Evolutionary conservation across 257 asterid genomes (phyloP).

Genomic region (Gentiana straminea): DNA sequence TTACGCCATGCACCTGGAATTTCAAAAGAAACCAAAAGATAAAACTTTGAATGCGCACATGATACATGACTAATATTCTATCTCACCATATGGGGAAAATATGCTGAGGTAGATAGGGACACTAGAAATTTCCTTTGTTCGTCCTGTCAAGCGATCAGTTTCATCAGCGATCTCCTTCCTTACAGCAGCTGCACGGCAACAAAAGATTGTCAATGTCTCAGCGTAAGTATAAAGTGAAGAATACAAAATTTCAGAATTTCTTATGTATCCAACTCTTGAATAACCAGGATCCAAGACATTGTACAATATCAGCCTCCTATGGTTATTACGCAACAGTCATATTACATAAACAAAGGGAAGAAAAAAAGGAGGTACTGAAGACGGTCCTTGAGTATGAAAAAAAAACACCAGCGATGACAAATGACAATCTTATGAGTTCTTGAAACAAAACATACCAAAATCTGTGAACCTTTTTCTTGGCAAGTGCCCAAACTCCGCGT

Average conservation of each 20-base stretch:
- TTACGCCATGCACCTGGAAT: background rate
- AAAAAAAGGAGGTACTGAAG: background rate
- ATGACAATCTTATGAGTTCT: background rate
- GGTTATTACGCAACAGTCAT: background rate
- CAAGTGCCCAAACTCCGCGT: conserved; percentile 97
- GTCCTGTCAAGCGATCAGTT: conserved; percentile 97
- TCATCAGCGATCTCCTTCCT: conserved; percentile 87
- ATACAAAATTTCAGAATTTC: background rate
- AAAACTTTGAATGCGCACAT: background rate
- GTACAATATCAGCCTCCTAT: background rate
- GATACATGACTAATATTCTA: conserved; percentile 1
- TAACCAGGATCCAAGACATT: too few relatives aligned
- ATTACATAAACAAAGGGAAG: background rate
- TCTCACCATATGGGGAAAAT: conserved; percentile 73
- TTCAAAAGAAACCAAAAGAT: background rate
- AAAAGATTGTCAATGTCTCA: conserved; percentile 9
- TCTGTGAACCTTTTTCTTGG: conserved; percentile 80
- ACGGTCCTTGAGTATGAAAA: background rate
- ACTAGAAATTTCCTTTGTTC: conserved; percentile 62
- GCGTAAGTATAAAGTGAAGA: background rate
- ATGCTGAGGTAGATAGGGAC: conserved; percentile 97
- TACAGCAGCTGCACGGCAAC: conserved; percentile 66
- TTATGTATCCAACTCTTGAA: too few relatives aligned
- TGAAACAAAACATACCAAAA: conserved; percentile 49
- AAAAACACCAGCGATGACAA: background rate